Evolutionary conservation across 192 early-diverging fungal species (phyloP).

Genomic region (Backusella psychrophila): DNA sequence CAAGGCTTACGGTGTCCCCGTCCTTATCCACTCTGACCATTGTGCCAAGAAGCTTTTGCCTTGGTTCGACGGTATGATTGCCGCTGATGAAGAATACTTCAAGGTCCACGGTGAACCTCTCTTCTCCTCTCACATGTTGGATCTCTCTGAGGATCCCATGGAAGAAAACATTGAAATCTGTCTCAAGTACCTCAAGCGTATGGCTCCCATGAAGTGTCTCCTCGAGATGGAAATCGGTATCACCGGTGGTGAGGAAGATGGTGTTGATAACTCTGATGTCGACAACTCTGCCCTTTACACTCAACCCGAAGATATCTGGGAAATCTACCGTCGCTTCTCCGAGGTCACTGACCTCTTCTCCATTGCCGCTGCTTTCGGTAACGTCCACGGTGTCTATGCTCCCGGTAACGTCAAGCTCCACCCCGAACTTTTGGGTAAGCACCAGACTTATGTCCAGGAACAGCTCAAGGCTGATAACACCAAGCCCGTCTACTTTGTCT

Average conservation of each 20-base stretch:
- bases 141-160: constrained; percentile 92
- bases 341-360: constrained; percentile 88
- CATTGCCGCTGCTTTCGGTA: constrained; percentile 72
- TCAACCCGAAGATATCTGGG: constrained; percentile 94
- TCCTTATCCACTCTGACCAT: constrained; percentile 91
- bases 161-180: constrained; percentile 92
- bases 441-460: constrained; percentile 80
- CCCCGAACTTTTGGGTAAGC: constrained; percentile 90
- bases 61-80: constrained; percentile 98
- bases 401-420: constrained; percentile 94
- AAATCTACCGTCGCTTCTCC: constrained; percentile 89
- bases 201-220: constrained; percentile 82
- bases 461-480: constrained; percentile 54
- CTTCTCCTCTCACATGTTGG: constrained; percentile 98
- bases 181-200: constrained; percentile 89
- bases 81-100: constrained; percentile 94
- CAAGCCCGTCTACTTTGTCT: constrained; percentile 93
- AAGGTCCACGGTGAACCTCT: constrained; percentile 90
- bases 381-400: constrained; percentile 80
- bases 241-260: constrained; percentile 98
- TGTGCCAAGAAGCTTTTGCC: constrained; percentile 96
- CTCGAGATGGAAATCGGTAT: constrained; percentile 99
- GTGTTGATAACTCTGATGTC: constrained; percentile 92
- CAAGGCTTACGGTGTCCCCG: constrained; percentile 44
- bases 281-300: constrained; percentile 92